Evolutionary conservation across 352 stramenopile species (phyloP).

Genomic region (Pythium chondricola): DNA sequence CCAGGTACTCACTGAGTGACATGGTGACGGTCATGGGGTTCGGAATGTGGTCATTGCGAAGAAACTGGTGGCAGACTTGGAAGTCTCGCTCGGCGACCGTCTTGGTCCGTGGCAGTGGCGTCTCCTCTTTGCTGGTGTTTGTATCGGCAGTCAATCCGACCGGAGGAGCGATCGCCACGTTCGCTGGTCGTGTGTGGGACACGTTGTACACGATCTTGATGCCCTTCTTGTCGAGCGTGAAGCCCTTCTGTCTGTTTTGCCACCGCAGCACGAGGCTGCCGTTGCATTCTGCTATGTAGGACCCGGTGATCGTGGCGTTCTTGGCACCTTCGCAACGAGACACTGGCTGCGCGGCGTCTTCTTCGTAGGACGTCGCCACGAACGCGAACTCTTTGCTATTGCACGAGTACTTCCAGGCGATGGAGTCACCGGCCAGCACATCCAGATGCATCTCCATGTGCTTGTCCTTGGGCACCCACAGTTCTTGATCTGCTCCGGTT

Average conservation of each 20-base stretch:
- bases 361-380: constrained; percentile 48
- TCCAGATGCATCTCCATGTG: constrained; percentile 81
- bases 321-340: constrained; percentile 60
- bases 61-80: constrained; percentile 53
- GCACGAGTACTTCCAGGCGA: constrained; percentile 55
- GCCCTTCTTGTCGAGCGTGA: constrained; percentile 47
- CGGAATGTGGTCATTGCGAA: constrained; percentile 44
- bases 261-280: constrained; percentile 74
- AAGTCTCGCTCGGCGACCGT: too few species aligned
- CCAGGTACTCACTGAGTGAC: constrained; percentile 73
- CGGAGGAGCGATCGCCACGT: background rate
- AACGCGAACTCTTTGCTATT: constrained; percentile 64
- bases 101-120: too few species aligned
- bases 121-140: constrained; percentile 23
- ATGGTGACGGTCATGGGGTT: constrained; percentile 68
- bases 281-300: constrained; percentile 41
- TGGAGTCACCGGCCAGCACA: constrained; percentile 50
- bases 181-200: constrained; percentile 31
- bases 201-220: constrained; percentile 65
- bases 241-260: constrained; percentile 63
- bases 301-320: constrained; percentile 45
- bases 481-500: constrained; percentile 12
- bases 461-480: constrained; percentile 49
- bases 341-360: constrained; percentile 40
- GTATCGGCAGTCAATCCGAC: background rate